These are phyloP conservation scores for Leishmania guyanensis DNA, from an alignment of 208 protist genomes.

Conservation along the genomic window DNA sequence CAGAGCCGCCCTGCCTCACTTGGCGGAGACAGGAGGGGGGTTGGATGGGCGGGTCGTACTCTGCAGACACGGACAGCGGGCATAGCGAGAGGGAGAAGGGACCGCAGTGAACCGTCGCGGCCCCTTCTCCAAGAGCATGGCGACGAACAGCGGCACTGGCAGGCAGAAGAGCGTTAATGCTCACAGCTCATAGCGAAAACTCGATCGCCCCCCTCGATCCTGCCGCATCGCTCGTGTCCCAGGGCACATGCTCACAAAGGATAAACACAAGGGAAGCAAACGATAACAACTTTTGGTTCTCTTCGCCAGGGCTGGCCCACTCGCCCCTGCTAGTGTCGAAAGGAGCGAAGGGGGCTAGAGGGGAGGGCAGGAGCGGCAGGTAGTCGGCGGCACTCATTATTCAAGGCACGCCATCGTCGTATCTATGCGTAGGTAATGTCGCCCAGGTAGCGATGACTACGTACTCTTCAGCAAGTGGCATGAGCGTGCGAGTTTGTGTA, in stretches of 20 bases:
- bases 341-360: too few relatives aligned
- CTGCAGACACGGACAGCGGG: not conserved
- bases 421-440: not conserved
- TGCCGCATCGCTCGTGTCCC: not conserved
- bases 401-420: not conserved
- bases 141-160: not conserved
- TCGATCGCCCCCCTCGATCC: not conserved
- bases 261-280: too few relatives aligned
- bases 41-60: not conserved
- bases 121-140: not conserved
- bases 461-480: not conserved
- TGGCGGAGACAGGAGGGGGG: not conserved
- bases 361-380: too few relatives aligned
- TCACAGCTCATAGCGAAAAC: not conserved
- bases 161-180: not conserved
- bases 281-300: too few relatives aligned
- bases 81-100: not conserved
- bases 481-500: not conserved
- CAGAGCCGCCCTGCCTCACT: not conserved
- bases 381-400: not conserved
- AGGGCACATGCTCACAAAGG: not conserved
- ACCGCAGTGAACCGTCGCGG: not conserved
- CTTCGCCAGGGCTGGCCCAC: too few relatives aligned
- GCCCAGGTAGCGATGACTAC: not conserved
- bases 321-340: too few relatives aligned